Percentiles rank a stretch among this genome's conserved stretches.
Evolutionary conservation across 2,329 filamentous ascomycete species (phyloP).

Genomic region (Ilyonectria robusta): DNA sequence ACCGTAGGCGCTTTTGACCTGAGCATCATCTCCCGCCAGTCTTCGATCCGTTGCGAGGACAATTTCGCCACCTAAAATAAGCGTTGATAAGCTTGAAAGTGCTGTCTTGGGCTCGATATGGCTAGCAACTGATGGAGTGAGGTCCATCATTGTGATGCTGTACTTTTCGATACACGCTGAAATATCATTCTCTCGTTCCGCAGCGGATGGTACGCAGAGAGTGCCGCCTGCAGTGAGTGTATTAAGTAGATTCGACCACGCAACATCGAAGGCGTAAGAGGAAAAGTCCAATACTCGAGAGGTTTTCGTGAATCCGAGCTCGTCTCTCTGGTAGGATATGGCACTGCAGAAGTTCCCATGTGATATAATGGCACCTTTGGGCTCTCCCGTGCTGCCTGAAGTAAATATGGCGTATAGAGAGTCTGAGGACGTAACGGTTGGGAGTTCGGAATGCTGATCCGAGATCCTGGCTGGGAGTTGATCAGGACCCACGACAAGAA

Average conservation of each 20-base stretch:
- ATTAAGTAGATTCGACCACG: slow-evolving; percentile 53
- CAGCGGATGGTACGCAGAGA: slow-evolving; percentile 57
- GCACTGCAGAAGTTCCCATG: slow-evolving; percentile 26
- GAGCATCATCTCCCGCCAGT: no score
- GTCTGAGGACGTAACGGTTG: neutral
- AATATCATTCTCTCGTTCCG: slow-evolving; percentile 45
- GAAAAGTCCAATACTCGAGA: slow-evolving; percentile 43
- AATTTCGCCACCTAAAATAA: no score
- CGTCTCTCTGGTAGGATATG: slow-evolving; percentile 2
- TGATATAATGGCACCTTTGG: slow-evolving; percentile 64
- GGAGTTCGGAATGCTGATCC: no score
- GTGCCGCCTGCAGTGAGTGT: slow-evolving; percentile 56
- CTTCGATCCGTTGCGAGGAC: no score
- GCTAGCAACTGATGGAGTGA: no score
- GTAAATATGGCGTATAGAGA: slow-evolving; percentile 64
- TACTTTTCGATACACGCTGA: neutral
- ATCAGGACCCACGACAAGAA: neutral
- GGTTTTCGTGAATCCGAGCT: neutral
- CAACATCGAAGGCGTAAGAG: slow-evolving; percentile 57
- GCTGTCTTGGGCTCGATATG: no score
- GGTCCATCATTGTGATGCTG: no score
- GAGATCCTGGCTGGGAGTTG: no score
- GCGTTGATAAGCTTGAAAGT: no score
- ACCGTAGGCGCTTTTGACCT: no score
- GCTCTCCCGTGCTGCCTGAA: slow-evolving; percentile 69